Percentiles rank a stretch among this genome's conserved stretches.
These are phyloP conservation scores for Tricharina praecox DNA, from an alignment of 495 filamentous ascomycete genomes.

Conservation along the genomic window DNA sequence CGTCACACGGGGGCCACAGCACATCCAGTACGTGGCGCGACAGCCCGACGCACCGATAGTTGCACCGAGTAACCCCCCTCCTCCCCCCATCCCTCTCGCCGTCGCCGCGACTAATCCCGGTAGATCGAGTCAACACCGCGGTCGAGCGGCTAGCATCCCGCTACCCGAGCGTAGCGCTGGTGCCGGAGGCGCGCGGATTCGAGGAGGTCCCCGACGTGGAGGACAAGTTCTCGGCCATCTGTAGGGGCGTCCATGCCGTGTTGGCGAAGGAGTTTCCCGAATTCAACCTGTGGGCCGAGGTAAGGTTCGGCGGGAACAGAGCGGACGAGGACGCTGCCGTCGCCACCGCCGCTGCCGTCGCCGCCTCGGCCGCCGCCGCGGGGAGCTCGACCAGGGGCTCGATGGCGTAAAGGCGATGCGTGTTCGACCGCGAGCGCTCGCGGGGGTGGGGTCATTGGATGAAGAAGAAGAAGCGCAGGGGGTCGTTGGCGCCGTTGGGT, in stretches of 20 bases:
- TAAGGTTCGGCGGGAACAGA: constrained; percentile 16
- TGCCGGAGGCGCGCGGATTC: not conserved
- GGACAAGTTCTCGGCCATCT: not conserved
- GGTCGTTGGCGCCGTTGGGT: too few relatives aligned
- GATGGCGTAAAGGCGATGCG: too few relatives aligned
- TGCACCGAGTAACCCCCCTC: not conserved
- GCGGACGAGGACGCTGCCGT: too few relatives aligned
- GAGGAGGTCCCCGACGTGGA: not conserved
- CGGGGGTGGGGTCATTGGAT: too few relatives aligned
- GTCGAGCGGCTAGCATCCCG: not conserved
- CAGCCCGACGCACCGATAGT: not conserved
- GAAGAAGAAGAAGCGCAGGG: too few relatives aligned
- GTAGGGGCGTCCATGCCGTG: not conserved
- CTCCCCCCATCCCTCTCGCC: not conserved
- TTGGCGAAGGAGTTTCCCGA: not conserved
- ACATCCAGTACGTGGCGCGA: not conserved
- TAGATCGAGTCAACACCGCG: not conserved
- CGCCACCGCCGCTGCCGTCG: too few relatives aligned
- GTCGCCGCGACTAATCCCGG: not conserved
- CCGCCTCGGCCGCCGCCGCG: too few relatives aligned
- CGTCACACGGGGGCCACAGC: not conserved
- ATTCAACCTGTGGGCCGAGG: constrained; percentile 1
- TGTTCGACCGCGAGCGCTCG: too few relatives aligned
- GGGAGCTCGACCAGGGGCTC: too few relatives aligned
- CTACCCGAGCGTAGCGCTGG: not conserved